Percentiles rank a stretch among this genome's conserved stretches.
These are phyloP conservation scores for Dactylis glomerata DNA, from an alignment of 176 grass and related monocot genomes.

Conservation along the genomic window DNA sequence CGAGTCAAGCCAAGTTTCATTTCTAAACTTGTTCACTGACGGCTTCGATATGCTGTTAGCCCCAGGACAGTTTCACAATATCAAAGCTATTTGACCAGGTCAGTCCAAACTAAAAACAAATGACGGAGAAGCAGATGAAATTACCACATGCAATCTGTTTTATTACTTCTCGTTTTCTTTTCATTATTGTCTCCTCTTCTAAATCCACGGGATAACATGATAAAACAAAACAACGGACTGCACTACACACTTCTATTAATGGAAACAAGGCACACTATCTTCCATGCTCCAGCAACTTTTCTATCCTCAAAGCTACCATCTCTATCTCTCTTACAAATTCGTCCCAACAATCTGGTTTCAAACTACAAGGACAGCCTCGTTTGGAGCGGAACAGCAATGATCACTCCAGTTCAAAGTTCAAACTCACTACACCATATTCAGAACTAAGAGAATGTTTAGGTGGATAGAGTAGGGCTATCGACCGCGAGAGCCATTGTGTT, in stretches of 20 bases:
- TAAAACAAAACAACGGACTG: neutral
- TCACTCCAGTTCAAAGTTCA: neutral
- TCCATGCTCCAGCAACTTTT: neutral
- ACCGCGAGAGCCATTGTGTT: constrained; percentile 76
- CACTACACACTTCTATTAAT: neutral
- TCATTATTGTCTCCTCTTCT: neutral
- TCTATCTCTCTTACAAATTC: neutral
- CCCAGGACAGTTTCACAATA: no score
- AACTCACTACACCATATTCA: neutral
- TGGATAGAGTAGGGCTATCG: constrained; percentile 55
- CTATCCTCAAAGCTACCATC: constrained; percentile 6
- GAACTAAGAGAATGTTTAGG: neutral
- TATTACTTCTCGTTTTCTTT: neutral
- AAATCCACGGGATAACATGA: neutral
- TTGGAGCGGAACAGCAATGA: neutral
- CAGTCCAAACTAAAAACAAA: neutral
- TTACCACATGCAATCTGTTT: neutral
- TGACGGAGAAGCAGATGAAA: neutral
- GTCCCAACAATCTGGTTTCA: neutral
- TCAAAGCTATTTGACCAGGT: neutral
- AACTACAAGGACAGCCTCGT: neutral
- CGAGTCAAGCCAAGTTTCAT: no score
- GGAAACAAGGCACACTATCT: neutral
- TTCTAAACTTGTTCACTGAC: no score
- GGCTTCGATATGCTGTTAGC: no score